Evolutionary conservation across 495 filamentous ascomycete genomes (phyloP).

Genomic region (Cudoniella acicularis): DNA sequence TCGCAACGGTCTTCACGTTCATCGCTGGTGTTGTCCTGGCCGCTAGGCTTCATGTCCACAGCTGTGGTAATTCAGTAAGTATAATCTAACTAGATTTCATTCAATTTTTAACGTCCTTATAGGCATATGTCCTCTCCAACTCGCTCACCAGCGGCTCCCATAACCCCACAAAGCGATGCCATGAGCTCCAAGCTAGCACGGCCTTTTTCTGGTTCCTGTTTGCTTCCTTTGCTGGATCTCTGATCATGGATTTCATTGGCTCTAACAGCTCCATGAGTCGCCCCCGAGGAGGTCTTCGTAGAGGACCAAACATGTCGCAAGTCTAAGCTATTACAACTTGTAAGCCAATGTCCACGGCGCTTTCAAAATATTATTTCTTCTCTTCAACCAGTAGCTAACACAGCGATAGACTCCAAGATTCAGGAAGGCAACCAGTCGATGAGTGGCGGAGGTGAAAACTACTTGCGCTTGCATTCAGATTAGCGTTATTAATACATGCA

Average conservation of each 20-base stretch:
- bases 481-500: slow-evolving; percentile 6
- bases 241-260: slow-evolving; percentile 47
- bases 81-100: too few relatives aligned
- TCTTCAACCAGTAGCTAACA: neutral
- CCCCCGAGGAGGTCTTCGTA: slow-evolving; percentile 39
- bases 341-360: neutral
- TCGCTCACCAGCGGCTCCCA: slow-evolving; percentile 55
- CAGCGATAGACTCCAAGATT: neutral
- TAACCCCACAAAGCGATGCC: slow-evolving; percentile 56
- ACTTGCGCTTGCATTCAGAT: slow-evolving; percentile 7
- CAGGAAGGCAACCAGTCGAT: neutral
- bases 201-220: slow-evolving; percentile 75
- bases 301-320: slow-evolving; percentile 59
- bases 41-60: slow-evolving; percentile 53
- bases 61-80: slow-evolving; percentile 60
- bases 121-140: slow-evolving; percentile 56
- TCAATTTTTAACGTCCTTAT: too few relatives aligned
- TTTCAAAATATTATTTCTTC: too few relatives aligned
- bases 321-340: slow-evolving; percentile 43
- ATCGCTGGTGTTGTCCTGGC: slow-evolving; percentile 62
- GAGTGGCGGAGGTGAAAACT: too few relatives aligned
- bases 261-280: slow-evolving; percentile 23
- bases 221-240: slow-evolving; percentile 52
- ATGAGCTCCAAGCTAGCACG: slow-evolving; percentile 61
- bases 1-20: slow-evolving; percentile 66